Evolutionary conservation across 164 flowering plant genomes (phyloP), one percentile per base, ranked within the genome.

Genomic region (Taxillus chinensis): DNA sequence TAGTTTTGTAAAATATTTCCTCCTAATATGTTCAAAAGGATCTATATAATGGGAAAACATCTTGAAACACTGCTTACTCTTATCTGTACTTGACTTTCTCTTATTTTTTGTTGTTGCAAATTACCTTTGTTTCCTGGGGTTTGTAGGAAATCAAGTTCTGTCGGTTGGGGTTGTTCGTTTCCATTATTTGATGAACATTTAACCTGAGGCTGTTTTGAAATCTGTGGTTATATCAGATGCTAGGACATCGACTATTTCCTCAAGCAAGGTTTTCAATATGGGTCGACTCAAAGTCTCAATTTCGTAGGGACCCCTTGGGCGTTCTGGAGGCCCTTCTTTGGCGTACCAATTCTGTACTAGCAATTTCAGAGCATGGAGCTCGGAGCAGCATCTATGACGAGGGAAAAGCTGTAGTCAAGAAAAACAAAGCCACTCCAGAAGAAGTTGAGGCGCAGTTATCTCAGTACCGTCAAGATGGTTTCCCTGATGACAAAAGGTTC

Each of bases 201-300:
- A 14, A 48, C 51, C 12, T 48, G 12, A 8, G 13, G 51, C 13
- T 48, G 51, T 41, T 46, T 63, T 50, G 46, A 59, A 41, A 49
- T 59, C 41, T 68, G 9, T 63, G 12, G 39, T 73, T 45, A 68
- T 53, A 55, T 62, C 83, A 95, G 96, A 86, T 91, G 97, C 70
- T 91, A 70, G 73, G 78, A 11, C 97, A 95, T 79, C 91, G 97
- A 10, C 80, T 95, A 43, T 95, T 95, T 70, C 96, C 93, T 41
- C 70, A 80, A 63, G 84, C 96, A 56, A 77, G 81, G 70, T 95
- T 79, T 67, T 95, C 97, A 16, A 87, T 95, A 55, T 95, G 99
- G 97, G 97, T 95, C 59, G 99, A 95, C 65, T 87, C 97, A 2
- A 95, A 95, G 67, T 91, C 96, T 17, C 99, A 95, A 58, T 86